Evolutionary conservation across 2,329 filamentous ascomycete genomes (phyloP), one percentile per base, ranked within the genome.

Genomic region (Botrytis paeoniae): DNA sequence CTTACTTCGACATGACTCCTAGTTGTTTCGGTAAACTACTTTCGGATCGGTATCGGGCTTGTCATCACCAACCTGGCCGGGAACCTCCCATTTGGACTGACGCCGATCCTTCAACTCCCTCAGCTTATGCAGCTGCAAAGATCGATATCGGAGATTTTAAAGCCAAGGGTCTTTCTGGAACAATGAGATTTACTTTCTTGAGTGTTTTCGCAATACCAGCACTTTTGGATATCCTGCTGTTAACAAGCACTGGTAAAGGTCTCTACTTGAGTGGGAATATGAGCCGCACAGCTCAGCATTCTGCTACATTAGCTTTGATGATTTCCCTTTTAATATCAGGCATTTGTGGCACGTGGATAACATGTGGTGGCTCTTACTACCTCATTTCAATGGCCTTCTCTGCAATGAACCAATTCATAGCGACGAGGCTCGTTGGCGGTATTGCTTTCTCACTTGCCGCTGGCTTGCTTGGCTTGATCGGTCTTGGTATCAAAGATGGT

Each of bases 151-250:
- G 83, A 71, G 75, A 81, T 10, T 83, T 83, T 20, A 75, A 81
- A 16, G 82, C 86, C 79, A 84, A 84, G 32, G 81, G 81, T 29
- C 37, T 72, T 25, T 72, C 70, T 25, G 51, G 51, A 32, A 86
- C 85, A 74, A 83, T 86, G 64, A 81, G 84, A 39, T 85, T 88
- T 73, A 87, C 86, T 0, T 88, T 88, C 74, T 80, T 88, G 32
- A 86, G 87, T 73, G 87, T 90, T 51, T 91, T 91, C 75, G 88
- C 87, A 7, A 84, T 91, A 59, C 89, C 89, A 0, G 89, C 89
- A 37, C 82, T 91, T 68, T 83, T 91, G 51, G 89, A 91, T 78
- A 88, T 91, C 60, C 68, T 89, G 25, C 80, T 91, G 2, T 82
- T 91, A 32, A 88, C 87, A 1, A 86, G 88, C 22, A 84, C 86